Evolutionary conservation across 2,329 filamentous ascomycete genomes (phyloP).

Genomic region (Ceratocystis variospora): DNA sequence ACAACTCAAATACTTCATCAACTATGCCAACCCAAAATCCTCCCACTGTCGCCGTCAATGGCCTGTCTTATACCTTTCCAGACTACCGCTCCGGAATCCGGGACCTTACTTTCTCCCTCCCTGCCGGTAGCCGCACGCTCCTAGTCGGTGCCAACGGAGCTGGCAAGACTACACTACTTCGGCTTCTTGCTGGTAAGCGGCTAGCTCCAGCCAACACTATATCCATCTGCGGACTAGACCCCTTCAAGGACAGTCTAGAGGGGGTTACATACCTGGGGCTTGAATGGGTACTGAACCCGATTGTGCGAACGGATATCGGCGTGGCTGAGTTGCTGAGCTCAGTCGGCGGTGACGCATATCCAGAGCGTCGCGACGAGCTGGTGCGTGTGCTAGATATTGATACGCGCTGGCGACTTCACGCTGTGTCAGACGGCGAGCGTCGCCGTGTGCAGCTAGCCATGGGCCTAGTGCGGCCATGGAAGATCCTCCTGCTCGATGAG

Average conservation of each 20-base stretch:
- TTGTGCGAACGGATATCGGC: slow-evolving; percentile 88
- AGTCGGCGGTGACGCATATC: slow-evolving; percentile 75
- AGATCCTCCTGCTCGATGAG: slow-evolving; percentile 79
- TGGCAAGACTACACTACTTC: slow-evolving; percentile 91
- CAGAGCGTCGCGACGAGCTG: slow-evolving; percentile 71
- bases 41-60: slow-evolving; percentile 56
- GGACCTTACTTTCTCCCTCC: slow-evolving; percentile 61
- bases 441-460: slow-evolving; percentile 89
- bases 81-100: slow-evolving; percentile 68
- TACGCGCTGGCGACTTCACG: slow-evolving; percentile 84
- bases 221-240: slow-evolving; percentile 68
- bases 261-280: slow-evolving; percentile 94
- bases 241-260: slow-evolving; percentile 78
- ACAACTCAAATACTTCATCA: not conserved
- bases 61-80: slow-evolving; percentile 79
- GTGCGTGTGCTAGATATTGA: slow-evolving; percentile 85
- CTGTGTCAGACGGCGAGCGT: slow-evolving; percentile 84
- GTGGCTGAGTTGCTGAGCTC: slow-evolving; percentile 72
- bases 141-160: slow-evolving; percentile 94
- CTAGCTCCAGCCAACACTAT: slow-evolving; percentile 68
- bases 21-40: slow-evolving; percentile 25
- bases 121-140: slow-evolving; percentile 71
- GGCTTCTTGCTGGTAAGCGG: slow-evolving; percentile 86
- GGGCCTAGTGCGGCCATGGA: slow-evolving; percentile 86
- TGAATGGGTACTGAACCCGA: slow-evolving; percentile 96